phyloP scores from a whole-genome alignment of 805 yeast species.

The Saturnispora ahearnii region DNA sequence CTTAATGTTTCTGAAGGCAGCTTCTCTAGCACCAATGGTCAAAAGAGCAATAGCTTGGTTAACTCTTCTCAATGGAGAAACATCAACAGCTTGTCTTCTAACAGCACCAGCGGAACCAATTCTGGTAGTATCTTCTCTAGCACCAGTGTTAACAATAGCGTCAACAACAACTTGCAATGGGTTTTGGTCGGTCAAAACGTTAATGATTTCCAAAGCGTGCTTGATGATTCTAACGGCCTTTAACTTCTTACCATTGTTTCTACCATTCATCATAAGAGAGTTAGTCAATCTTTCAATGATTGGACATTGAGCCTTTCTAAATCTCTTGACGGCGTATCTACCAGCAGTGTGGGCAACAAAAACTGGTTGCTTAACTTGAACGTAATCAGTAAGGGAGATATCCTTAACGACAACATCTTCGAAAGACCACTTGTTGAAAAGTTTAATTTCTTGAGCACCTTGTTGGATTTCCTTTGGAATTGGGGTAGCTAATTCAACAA shows the following conservation, averaged over 20 bases:
- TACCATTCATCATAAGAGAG: slow-evolving; percentile 99
- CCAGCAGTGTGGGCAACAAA: slow-evolving; percentile 99
- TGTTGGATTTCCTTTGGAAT: slow-evolving; percentile 95
- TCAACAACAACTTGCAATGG: slow-evolving; percentile 99
- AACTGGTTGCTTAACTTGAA: slow-evolving; percentile 95
- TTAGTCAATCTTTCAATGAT: slow-evolving; percentile 98
- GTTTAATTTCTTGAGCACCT: slow-evolving; percentile 92
- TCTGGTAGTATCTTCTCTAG: slow-evolving; percentile 99
- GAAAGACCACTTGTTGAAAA: slow-evolving; percentile 99
- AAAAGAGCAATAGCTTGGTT: slow-evolving; percentile 97
- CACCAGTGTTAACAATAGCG: slow-evolving; percentile 99
- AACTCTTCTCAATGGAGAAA: slow-evolving; percentile 99
- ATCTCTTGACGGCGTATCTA: slow-evolving; percentile 98
- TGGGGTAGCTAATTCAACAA: slow-evolving; percentile 84
- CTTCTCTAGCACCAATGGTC: slow-evolving; percentile 99
- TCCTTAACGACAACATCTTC: slow-evolving; percentile 97
- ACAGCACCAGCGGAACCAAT: slow-evolving; percentile 99
- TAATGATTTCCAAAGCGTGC: slow-evolving; percentile 97
- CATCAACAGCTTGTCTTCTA: slow-evolving; percentile 99
- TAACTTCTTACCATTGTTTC: slow-evolving; percentile 99
- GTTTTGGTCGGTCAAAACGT: slow-evolving; percentile 97
- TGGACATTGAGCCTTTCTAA: slow-evolving; percentile 99
- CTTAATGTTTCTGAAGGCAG: slow-evolving; percentile 99
- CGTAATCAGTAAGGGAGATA: slow-evolving; percentile 95
- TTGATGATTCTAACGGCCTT: slow-evolving; percentile 99